Base-by-base conservation (phyloP, 164 flowering plant genomes). In the Magnolia changhungtana region DNA sequence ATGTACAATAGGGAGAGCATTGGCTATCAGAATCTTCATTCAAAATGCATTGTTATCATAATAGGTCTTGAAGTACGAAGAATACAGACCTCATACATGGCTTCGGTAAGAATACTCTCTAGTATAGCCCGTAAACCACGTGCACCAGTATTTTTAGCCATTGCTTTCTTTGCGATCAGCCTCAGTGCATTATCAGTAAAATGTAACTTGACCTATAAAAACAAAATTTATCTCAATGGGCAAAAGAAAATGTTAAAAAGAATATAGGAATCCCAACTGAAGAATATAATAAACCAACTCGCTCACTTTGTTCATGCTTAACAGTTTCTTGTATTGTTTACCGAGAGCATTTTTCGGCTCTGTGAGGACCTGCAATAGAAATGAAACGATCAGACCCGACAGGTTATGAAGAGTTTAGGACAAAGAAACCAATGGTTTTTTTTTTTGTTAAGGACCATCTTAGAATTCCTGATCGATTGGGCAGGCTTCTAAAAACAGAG, bases 321-420 rank as follows among this genome's bases (percentile, higher is more conserved):
- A 94, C 84, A 94, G 74, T 81, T 94, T 94, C 89, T 91, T 94
- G 88, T 88, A 96, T 85, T 96, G 99, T 88, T 89, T 96, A 24
- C 95, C 94, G 72, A 96, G 97, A 78, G 99, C 99, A 86, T 96
- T 93, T 80, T 87, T 96, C 63, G 99, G 99, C 82, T 92, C 97
- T 0, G 86, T 90, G 77, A 96, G 91, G 81, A 94, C 97, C 99
- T 96, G 78, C 71, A 10, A 21, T 50, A 67, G 69, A 70, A 37
- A 79, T 37, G 69, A 65, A 8, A 19, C 29, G 45, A 72, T n/a
- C 11, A 16, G 31, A 69, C 18, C 24, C 37, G 68, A 68, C 20
- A 78, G 76, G 8, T 14, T 55, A 55, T 37, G 45, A 37, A 37
- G 45, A 37, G 37, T 31, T 31, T 31, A 31, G 6, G 45, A 37